Evolutionary conservation across 768 basidiomycete species (phyloP).

Genomic region (Strobilomyces echinocephalus): DNA sequence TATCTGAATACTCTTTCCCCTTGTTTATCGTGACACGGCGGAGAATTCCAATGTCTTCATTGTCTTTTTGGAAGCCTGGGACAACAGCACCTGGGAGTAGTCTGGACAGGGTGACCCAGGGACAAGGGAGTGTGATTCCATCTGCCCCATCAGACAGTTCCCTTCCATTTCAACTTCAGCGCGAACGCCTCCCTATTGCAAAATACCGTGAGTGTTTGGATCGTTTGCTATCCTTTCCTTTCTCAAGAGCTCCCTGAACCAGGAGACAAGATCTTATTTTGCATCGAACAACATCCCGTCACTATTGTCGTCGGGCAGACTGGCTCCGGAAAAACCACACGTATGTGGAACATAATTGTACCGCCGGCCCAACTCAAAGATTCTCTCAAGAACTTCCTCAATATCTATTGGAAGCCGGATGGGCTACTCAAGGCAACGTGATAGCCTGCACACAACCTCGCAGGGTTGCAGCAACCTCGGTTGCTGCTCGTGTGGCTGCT

Average conservation of each 20-base stretch:
- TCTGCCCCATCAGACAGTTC: constrained; percentile 54
- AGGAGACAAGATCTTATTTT: constrained; percentile 80
- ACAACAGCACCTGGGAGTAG: constrained; percentile 79
- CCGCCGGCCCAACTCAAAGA: neutral
- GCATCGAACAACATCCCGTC: constrained; percentile 78
- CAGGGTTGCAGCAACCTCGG: constrained; percentile 91
- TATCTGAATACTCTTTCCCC: no score
- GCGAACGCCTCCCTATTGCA: constrained; percentile 83
- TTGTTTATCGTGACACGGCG: no score
- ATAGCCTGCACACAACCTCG: constrained; percentile 93
- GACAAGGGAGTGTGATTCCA: constrained; percentile 66
- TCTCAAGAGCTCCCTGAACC: neutral
- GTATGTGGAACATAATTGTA: constrained; percentile 42
- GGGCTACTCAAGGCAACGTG: constrained; percentile 76
- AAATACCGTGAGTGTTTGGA: constrained; percentile 63
- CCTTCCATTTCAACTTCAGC: constrained; percentile 66
- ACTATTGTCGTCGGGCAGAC: constrained; percentile 92
- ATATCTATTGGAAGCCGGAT: constrained; percentile 90
- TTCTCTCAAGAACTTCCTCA: constrained; percentile 78
- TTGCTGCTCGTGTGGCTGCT: constrained; percentile 85
- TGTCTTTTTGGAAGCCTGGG: constrained; percentile 90
- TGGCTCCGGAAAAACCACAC: constrained; percentile 96
- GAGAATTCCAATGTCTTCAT: constrained; percentile 38
- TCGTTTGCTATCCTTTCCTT: constrained; percentile 1
- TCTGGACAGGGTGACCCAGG: constrained; percentile 77